A percentile compares a stretch with the other conserved stretches of the same genome.
Evolutionary conservation across 1,139 yeast species (phyloP).

Genomic region (Hyphopichia pseudoburtonii): DNA sequence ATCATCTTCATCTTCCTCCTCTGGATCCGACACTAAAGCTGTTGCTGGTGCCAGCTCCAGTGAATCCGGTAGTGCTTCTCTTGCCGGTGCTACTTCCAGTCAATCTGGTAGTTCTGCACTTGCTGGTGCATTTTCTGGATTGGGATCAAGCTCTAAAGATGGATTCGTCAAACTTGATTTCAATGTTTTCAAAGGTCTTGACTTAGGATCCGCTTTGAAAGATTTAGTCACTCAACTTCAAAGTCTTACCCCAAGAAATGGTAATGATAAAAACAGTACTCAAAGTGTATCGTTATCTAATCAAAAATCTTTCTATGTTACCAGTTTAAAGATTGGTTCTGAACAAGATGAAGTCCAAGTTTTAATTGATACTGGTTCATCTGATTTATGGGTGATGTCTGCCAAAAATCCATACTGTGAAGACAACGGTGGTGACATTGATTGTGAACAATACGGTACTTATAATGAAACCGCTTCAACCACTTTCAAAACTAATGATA

Average conservation of each 20-base stretch:
- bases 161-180: constrained; percentile 23
- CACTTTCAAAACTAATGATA: constrained; percentile 45
- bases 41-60: neutral
- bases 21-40: neutral
- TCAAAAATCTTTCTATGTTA: constrained; percentile 28
- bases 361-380: constrained; percentile 66
- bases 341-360: constrained; percentile 51
- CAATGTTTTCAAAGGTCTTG: constrained; percentile 18
- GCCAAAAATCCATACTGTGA: constrained; percentile 22
- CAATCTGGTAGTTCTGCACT: neutral
- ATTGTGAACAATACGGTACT: constrained; percentile 47
- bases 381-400: constrained; percentile 61
- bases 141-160: constrained; percentile 11
- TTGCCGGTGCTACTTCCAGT: neutral
- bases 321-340: constrained; percentile 54
- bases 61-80: neutral
- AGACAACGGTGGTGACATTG: constrained; percentile 18
- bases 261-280: constrained; percentile 5
- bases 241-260: constrained; percentile 8
- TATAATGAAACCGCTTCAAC: constrained; percentile 48
- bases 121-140: neutral
- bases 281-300: constrained; percentile 12
- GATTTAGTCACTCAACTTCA: constrained; percentile 12
- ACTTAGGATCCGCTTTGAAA: constrained; percentile 13
- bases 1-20: no score